These are phyloP conservation scores for Copromyces sp. DNA, from an alignment of 495 filamentous ascomycete genomes.

Conservation along the genomic window DNA sequence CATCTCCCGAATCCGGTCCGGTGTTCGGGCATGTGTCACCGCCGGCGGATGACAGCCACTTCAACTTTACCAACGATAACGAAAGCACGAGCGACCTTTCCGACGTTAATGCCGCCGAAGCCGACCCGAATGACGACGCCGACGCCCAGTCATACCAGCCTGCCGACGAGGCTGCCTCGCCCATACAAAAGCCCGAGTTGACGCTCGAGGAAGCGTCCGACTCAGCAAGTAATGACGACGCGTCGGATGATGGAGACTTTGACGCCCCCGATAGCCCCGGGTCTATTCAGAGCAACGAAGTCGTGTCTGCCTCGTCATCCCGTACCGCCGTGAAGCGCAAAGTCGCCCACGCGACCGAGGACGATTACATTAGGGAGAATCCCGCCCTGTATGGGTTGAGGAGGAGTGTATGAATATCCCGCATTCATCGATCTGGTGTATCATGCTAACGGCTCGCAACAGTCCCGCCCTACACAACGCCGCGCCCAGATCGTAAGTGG, in stretches of 20 bases:
- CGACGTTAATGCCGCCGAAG: constrained; percentile 30
- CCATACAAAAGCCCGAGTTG: constrained; percentile 55
- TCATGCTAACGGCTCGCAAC: constrained; percentile 25
- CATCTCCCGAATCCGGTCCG: constrained; percentile 36
- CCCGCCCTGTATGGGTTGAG: constrained; percentile 94
- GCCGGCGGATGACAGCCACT: constrained; percentile 16
- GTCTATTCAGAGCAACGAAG: constrained; percentile 35
- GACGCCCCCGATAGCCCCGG: constrained; percentile 55
- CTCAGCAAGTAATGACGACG: constrained; percentile 52
- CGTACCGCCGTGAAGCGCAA: constrained; percentile 66
- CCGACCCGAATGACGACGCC: constrained; percentile 1
- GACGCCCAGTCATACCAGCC: constrained; percentile 15
- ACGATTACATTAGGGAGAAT: constrained; percentile 78
- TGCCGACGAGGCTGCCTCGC: constrained; percentile 46
- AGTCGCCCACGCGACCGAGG: constrained; percentile 49
- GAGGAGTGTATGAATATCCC: constrained; percentile 59
- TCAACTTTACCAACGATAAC: constrained; percentile 21
- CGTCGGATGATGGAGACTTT: constrained; percentile 73
- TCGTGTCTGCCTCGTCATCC: constrained; percentile 55
- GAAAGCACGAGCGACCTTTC: constrained; percentile 39
- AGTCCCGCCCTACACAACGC: constrained; percentile 44
- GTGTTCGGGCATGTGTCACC: constrained; percentile 32
- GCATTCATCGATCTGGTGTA: not conserved
- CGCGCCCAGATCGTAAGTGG: constrained; percentile 37
- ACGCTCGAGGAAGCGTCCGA: constrained; percentile 23